Percentiles rank a stretch among this genome's conserved stretches.
Evolutionary conservation across 345 rosid genomes (phyloP).

Genomic region (Corchorus olitorius): DNA sequence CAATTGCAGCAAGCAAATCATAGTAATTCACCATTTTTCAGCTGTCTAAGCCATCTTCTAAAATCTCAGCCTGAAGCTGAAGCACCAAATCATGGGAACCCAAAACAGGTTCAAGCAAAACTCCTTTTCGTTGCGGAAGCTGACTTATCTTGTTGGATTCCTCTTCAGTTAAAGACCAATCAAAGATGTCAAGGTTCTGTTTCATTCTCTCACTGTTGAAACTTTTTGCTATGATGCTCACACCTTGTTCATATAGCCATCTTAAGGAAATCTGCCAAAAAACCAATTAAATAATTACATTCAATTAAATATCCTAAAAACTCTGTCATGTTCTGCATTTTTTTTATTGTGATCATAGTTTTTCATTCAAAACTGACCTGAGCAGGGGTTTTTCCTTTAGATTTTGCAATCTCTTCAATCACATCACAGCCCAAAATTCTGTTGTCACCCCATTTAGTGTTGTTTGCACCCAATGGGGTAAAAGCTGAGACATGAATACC

Average conservation of each 20-base stretch:
- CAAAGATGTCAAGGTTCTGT: constrained; percentile 15
- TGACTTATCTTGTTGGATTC: background rate
- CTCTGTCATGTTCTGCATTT: too few relatives aligned
- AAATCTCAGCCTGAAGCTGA: background rate
- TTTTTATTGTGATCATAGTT: too few relatives aligned
- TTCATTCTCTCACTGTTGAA: constrained; percentile 3
- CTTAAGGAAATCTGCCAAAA: background rate
- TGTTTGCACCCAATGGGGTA: constrained; percentile 65
- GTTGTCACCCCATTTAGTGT: constrained; percentile 63
- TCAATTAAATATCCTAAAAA: too few relatives aligned
- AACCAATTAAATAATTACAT: background rate
- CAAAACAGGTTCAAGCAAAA: background rate
- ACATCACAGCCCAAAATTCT: constrained; percentile 30
- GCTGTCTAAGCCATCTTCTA: too few relatives aligned
- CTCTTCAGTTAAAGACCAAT: constrained; percentile 6
- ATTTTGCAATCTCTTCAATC: constrained; percentile 55
- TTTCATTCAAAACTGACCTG: constrained; percentile 40
- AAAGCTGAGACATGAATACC: constrained; percentile 57
- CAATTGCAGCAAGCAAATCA: too few relatives aligned
- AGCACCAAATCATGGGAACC: background rate
- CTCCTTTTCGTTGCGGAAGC: background rate
- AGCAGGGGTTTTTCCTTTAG: constrained; percentile 69
- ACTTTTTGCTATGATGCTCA: background rate
- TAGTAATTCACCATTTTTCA: too few relatives aligned
- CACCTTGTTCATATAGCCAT: constrained; percentile 10